Base-by-base conservation (phyloP, 1,284 basidiomycete genomes). In the Ustilago crameri region DNA sequence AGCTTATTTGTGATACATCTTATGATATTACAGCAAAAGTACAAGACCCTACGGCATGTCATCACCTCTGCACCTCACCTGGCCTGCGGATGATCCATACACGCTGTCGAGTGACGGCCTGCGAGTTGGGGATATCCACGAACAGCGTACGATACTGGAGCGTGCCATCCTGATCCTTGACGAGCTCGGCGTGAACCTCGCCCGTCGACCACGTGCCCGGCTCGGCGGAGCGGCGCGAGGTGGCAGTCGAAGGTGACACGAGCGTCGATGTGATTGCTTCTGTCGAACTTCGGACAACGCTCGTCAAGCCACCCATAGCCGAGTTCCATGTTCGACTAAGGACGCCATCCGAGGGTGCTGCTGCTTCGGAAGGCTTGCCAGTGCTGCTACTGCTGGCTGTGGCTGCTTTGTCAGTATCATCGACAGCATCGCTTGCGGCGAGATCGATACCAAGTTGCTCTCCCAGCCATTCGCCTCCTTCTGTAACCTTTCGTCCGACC, bases 201-300 rank as follows among this genome's bases (percentile, higher is more conserved):
- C 76, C 78, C 5, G 75, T 52, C 5, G 73, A 73, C 64, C 72
- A 80, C 0, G 78, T 80, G 1, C 78, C 78, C 2, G 72, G 72
- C 41, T 71, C 66, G 8, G 47, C 42, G 20, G 59, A 34, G 9
- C 65, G 42, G 23, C 57, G 52, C 7, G 57, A 41, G 5, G 40
- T 52, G 10, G 53, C 44, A 32, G 53, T 18, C 9, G 64, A 42
- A 17, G 64, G 44, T 14, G 64, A 60, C 22, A 34, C 47, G 24
- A 60, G 45, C 2, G 57, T 60, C 26, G 57, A 61, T 8, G 52
- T 56, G 49, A 66, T 66, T 26, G 64, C 65, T 23, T 62, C 61
- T 22, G 60, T 61, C 5, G 64, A 67, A 49, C 61, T 63, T 24
- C 65, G 54, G 3, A 62, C 61, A 7, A 65, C 55, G 34, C 57